A percentile compares a stretch with the other conserved stretches of the same genome.
phyloP scores from a whole-genome alignment of 306 rosid genomes.

The Lathyrus oleraceus region DNA sequence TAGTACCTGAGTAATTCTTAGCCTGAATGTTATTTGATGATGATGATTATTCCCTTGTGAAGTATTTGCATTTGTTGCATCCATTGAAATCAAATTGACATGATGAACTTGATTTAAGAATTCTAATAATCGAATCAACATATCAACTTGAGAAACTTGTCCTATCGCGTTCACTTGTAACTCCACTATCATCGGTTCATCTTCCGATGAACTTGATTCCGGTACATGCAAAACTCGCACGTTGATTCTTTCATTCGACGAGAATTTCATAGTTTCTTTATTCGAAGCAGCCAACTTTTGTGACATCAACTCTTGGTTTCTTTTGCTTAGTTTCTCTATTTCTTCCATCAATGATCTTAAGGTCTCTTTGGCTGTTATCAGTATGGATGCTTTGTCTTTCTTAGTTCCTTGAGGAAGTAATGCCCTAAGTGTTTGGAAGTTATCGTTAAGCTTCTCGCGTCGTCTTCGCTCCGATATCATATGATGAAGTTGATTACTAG shows the following conservation, averaged over 20 bases:
- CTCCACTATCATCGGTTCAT: slow-evolving; percentile 40
- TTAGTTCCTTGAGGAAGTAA: slow-evolving; percentile 82
- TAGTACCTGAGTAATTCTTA: slow-evolving; percentile 74
- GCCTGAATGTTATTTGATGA: slow-evolving; percentile 57
- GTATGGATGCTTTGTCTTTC: slow-evolving; percentile 88
- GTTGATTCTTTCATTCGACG: slow-evolving; percentile 48
- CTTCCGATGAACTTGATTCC: slow-evolving; percentile 54
- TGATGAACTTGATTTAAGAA: slow-evolving; percentile 55
- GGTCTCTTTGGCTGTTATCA: slow-evolving; percentile 65
- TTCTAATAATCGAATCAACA: slow-evolving; percentile 59
- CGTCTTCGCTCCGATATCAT: slow-evolving; percentile 78
- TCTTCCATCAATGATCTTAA: slow-evolving; percentile 54
- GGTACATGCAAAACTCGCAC: slow-evolving; percentile 48
- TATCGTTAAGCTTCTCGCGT: slow-evolving; percentile 82
- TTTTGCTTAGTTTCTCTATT: slow-evolving; percentile 54
- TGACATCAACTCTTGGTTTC: slow-evolving; percentile 54
- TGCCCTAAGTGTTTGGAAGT: slow-evolving; percentile 69
- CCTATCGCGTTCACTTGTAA: slow-evolving; percentile 64
- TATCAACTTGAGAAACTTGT: slow-evolving; percentile 46
- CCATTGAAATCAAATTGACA: slow-evolving; percentile 63
- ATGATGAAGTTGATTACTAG: slow-evolving; percentile 66
- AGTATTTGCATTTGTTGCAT: slow-evolving; percentile 57
- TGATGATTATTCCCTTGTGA: slow-evolving; percentile 37
- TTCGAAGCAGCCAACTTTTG: slow-evolving; percentile 7
- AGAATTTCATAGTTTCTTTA: slow-evolving; percentile 30